Evolutionary conservation across 78 protist genomes (phyloP), one percentile per base, ranked within the genome.

Genomic region (Salpingoeca rosetta): DNA sequence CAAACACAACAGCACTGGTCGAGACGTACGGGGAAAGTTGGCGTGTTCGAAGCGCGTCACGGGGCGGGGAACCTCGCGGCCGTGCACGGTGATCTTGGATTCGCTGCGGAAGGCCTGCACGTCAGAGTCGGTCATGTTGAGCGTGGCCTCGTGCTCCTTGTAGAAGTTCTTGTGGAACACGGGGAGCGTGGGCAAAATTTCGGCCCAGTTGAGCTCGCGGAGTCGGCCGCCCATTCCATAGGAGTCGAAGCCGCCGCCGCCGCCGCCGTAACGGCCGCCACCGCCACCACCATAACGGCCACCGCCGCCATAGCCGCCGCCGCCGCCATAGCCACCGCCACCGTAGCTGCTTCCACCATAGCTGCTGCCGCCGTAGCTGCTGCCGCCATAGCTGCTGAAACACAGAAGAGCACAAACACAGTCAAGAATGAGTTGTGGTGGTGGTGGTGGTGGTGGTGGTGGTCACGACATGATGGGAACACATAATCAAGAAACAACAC

Each of bases 131-230:
- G 85, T 3, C 44, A 24, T 0, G 24, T 76, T n/a, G 0, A 80
- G 0, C 7, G 85, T 38, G 24, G 0, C 76, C 42, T 80, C 85
- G 43, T 87, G 88, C 80, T 88, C 92, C 17, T 0, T 2, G 88
- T 91, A 91, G 56, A 91, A 89, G 87, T 88, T 76, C 85, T 91
- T 91, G 56, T 72, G 76, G 65, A 88, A 85, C 27, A 3, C 41
- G 0, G 75, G 76, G n/a, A 88, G 76, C 31, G 78, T n/a, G 65
- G 17, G 65, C 65, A 17, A 7, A 51, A 51, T 7, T 51, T 51
- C 17, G 65, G 17, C 65, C 65, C 65, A 51, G 17, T 37, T 57
- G 75, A 12, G 37, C 75, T 39, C 27, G 26, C 22, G 80, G 43
- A 35, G 31, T 17, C 56, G 3, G 82, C 51, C n/a, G 51, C 2